Conservation (phyloP, 345 rosid genomes). For the Syzygium jambos region DNA sequence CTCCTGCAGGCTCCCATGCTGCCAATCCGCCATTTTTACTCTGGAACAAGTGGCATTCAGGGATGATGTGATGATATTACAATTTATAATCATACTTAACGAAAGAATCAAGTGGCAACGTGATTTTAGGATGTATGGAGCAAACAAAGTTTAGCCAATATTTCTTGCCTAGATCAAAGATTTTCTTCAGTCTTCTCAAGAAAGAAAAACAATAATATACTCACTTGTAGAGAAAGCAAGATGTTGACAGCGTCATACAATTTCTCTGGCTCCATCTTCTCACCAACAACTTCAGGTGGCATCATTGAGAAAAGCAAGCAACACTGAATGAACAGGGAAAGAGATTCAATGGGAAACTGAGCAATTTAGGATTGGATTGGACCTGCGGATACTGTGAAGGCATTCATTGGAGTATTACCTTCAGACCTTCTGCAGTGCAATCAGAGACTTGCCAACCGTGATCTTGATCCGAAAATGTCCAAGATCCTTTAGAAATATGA, state of each 20-base stretch:
- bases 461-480: slow-evolving; percentile 44
- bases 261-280: slow-evolving; percentile 25
- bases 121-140: not conserved
- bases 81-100: not conserved
- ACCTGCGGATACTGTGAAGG: not conserved
- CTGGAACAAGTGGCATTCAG: slow-evolving; percentile 13
- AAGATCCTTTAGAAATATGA: slow-evolving; percentile 37
- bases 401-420: slow-evolving; percentile 3
- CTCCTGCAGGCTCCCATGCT: slow-evolving; percentile 55
- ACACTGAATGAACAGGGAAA: slow-evolving; percentile 13
- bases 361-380: not conserved
- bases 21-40: slow-evolving; percentile 48
- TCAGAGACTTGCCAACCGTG: slow-evolving; percentile 47
- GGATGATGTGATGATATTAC: not conserved
- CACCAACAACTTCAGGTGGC: slow-evolving; percentile 41
- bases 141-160: not conserved
- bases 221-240: slow-evolving; percentile 42
- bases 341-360: not conserved
- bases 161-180: not conserved
- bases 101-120: not conserved
- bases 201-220: not conserved
- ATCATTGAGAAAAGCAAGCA: slow-evolving; percentile 27
- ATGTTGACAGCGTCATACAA: slow-evolving; percentile 43
- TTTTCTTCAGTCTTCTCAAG: not conserved
- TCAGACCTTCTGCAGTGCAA: slow-evolving; percentile 34